Evolutionary conservation across 495 filamentous ascomycete genomes (phyloP).

Genomic region (Cryomyces minteri): DNA sequence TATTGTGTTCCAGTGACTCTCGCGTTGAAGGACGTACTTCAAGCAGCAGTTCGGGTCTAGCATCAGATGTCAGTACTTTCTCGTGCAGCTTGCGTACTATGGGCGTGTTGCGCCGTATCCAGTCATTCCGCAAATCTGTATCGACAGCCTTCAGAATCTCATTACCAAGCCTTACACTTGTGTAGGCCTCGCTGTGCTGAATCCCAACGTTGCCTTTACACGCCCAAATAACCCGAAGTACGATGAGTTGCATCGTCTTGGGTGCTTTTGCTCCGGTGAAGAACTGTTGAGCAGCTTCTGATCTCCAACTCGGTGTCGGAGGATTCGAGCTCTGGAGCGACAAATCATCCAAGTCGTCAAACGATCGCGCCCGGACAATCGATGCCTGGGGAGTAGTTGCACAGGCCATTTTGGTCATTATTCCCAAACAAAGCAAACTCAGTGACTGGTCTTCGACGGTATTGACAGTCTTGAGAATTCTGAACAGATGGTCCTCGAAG

Average conservation of each 20-base stretch:
- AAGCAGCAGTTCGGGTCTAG: conserved; percentile 25
- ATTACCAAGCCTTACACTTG: conserved; percentile 31
- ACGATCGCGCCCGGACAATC: neutral
- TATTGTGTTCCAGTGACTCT: neutral
- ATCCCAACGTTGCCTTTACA: conserved; percentile 28
- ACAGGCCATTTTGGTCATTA: conserved; percentile 2
- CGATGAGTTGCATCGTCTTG: conserved; percentile 33
- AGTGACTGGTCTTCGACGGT: conserved; percentile 2
- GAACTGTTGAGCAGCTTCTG: neutral
- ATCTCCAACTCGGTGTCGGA: neutral
- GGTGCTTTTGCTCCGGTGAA: conserved; percentile 2
- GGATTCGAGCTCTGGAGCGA: no score
- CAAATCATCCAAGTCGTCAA: neutral
- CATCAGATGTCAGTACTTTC: conserved; percentile 23
- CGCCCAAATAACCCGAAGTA: conserved; percentile 31
- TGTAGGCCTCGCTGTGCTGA: conserved; percentile 21
- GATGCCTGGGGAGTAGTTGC: neutral
- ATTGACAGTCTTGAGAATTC: conserved; percentile 7
- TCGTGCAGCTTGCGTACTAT: conserved; percentile 33
- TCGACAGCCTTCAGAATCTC: conserved; percentile 28
- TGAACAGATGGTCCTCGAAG: conserved; percentile 12
- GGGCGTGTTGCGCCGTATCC: conserved; percentile 24
- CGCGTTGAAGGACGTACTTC: conserved; percentile 18
- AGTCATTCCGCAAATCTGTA: conserved; percentile 20
- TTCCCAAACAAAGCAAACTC: conserved; percentile 8